These are phyloP conservation scores for Quercus variabilis DNA, from an alignment of 306 rosid species.

Conservation along the genomic window DNA sequence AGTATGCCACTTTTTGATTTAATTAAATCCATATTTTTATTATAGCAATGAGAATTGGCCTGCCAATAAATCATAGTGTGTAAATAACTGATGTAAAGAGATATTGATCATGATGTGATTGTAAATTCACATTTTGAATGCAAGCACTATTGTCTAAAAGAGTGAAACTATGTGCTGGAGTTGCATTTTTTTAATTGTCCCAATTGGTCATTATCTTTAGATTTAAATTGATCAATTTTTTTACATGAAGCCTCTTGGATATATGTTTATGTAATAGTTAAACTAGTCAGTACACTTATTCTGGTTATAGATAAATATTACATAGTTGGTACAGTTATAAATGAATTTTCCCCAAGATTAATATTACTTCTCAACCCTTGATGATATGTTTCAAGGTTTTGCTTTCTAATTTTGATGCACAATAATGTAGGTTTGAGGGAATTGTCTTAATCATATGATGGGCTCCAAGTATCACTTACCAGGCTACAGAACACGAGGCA, in stretches of 20 bases:
- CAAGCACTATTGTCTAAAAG: not conserved
- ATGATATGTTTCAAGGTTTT: slow-evolving; percentile 1
- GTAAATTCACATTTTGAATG: not conserved
- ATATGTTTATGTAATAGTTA: not conserved
- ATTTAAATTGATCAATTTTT: not conserved
- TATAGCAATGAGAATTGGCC: not conserved
- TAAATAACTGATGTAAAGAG: not conserved
- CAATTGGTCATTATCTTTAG: not conserved
- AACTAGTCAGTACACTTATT: not conserved
- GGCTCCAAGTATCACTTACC: slow-evolving; percentile 57
- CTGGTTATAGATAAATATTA: not conserved
- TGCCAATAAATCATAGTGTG: not conserved
- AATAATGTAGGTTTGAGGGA: slow-evolving; percentile 29
- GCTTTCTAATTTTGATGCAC: slow-evolving; percentile 12
- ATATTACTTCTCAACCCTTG: slow-evolving; percentile 15
- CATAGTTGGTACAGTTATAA: not conserved
- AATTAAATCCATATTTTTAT: not conserved
- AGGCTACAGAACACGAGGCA: slow-evolving; percentile 56
- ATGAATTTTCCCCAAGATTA: slow-evolving; percentile 5
- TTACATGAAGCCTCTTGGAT: not conserved
- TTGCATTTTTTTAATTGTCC: not conserved
- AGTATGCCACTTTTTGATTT: not conserved
- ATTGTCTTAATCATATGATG: slow-evolving; percentile 37
- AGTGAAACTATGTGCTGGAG: not conserved
- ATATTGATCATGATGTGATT: not conserved